A percentile compares a stretch with the other conserved stretches of the same genome.
phyloP scores from a whole-genome alignment of 768 basidiomycete species.

The Termitomyces sp. region DNA sequence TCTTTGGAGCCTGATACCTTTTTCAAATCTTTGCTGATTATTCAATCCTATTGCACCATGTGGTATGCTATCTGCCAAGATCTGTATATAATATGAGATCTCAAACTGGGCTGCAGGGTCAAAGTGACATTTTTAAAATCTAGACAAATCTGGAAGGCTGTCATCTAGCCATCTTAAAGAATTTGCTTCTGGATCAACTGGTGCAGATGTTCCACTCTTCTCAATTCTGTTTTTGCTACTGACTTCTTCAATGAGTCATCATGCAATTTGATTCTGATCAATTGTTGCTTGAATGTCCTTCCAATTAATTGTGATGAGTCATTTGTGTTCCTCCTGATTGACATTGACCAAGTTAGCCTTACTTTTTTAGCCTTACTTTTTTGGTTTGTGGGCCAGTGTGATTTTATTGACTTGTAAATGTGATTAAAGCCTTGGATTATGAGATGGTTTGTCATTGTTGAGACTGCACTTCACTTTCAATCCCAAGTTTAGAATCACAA shows the following conservation, averaged over 20 bases:
- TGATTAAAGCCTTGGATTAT: not conserved
- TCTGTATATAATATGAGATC: not conserved
- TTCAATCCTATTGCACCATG: not conserved
- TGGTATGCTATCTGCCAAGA: not conserved
- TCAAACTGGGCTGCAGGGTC: constrained; percentile 1
- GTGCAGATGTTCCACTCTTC: not conserved
- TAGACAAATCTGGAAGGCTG: constrained; percentile 4
- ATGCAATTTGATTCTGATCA: not conserved
- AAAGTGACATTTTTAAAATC: not conserved
- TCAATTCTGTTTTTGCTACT: not conserved
- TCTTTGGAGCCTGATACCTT: not conserved
- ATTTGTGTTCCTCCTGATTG: not conserved
- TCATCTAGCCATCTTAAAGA: not conserved
- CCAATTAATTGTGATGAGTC: not conserved
- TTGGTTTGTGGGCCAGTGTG: too few relatives aligned
- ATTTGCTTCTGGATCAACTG: not conserved
- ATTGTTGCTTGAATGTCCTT: not conserved
- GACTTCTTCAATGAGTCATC: not conserved
- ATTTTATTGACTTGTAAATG: not conserved
- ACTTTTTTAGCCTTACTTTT: too few relatives aligned
- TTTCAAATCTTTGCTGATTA: not conserved
- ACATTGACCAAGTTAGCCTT: too few relatives aligned
- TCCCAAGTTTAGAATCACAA: too few relatives aligned
- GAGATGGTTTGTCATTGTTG: constrained; percentile 2
- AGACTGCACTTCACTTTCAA: too few relatives aligned